Evolutionary conservation across 2,329 filamentous ascomycete genomes (phyloP).

Genomic region (Simplicillium aogashimaense): DNA sequence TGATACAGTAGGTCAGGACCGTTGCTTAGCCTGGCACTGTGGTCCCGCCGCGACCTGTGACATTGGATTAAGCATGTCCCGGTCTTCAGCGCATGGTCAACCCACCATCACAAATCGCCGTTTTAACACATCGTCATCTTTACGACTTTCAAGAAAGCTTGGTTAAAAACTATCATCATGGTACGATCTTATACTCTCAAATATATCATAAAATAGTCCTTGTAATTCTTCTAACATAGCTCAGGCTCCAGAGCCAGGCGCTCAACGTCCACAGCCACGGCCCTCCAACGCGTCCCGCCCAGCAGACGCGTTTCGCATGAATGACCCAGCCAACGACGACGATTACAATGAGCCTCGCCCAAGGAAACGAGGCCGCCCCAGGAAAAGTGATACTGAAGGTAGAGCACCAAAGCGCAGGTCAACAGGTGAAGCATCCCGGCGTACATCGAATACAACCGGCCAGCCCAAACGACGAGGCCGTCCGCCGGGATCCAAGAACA

Average conservation of each 20-base stretch:
- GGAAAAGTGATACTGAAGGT: background rate
- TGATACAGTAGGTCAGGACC: too few species aligned
- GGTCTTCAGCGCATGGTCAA: too few species aligned
- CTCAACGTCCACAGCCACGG: conserved; percentile 31
- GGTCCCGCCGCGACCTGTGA: too few species aligned
- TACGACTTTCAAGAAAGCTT: too few species aligned
- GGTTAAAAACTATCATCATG: too few species aligned
- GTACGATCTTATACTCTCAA: too few species aligned
- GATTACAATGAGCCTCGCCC: conserved; percentile 14
- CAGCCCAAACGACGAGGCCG: background rate
- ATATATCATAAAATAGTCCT: too few species aligned
- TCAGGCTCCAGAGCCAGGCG: too few species aligned
- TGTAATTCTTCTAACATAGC: background rate
- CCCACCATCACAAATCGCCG: too few species aligned
- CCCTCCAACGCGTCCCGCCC: conserved; percentile 27
- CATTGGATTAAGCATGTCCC: too few species aligned
- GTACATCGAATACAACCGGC: background rate
- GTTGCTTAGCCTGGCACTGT: too few species aligned
- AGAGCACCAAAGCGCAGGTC: background rate
- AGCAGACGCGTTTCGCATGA: conserved; percentile 14
- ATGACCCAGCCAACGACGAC: conserved; percentile 8
- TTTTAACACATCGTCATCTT: too few species aligned
- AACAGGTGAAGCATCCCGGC: background rate
- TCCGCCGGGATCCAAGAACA: conserved; percentile 4
- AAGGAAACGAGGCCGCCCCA: conserved; percentile 8